Base-by-base conservation (phyloP, 257 asterid species). In the Salvia rosmarinus region DNA sequence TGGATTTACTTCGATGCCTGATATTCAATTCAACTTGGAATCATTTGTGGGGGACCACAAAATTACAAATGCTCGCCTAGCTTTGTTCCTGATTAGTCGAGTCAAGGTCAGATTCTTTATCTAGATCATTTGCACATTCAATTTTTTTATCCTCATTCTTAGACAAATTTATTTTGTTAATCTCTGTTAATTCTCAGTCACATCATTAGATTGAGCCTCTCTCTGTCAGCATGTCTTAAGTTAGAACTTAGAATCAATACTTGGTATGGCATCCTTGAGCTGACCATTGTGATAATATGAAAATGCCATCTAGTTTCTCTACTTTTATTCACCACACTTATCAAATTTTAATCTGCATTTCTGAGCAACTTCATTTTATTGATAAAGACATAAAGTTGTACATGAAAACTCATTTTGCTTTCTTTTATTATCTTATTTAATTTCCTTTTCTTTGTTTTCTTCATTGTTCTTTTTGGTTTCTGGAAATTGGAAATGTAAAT, bases 1-100 rank as follows among this genome's bases (percentile, higher is more conserved):
- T 80, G 96, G 91, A 57, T 94, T 94, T 84, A 81, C 92, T 59
- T 78, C 90, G 9, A 89, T 95, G 98, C 99, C 99, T 46, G 95
- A 88, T 75, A 77, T 95, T 74, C 95, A 89, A 57, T 86, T 95
- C 68, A 80, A 87, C 77, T 82, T 95, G 86, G 96, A 88, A 51
- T 81, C 98, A 67, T 89, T 58, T 74, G 86, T 91, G 76, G 98
- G 98, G 62, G 98, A 89, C 42, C 93, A 71, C 80, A 89, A 88
- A 84, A 84, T 95, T 75, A 88, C 99, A 64, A 95, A 79, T 67
- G 88, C 90, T 50, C 96, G 76, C 72, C 81, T 95, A 54, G 94
- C 91, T 59, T 59, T 88, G 70, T 86, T 86, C 82, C 67, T 95
- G 72, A 87, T 92, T 74, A 82, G 85, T 79, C 88, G 92, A 77